Evolutionary conservation across 306 rosid species (phyloP), one percentile per base, ranked within the genome.

Genomic region (Sesbania bispinosa): DNA sequence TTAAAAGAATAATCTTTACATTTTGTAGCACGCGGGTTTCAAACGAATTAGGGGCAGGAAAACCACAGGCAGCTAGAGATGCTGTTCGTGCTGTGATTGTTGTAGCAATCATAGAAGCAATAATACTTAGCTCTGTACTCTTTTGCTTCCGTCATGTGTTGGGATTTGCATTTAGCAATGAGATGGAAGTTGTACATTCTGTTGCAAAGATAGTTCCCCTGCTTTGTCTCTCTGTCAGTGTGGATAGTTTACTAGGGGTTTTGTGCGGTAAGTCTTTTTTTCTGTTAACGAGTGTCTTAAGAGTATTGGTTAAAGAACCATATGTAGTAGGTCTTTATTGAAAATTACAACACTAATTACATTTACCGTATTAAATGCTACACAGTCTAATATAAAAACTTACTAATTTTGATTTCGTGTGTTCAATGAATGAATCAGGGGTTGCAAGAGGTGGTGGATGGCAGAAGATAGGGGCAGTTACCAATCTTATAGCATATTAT

Each of bases 361-460:
- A n/a, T n/a, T n/a, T n/a, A n/a, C n/a, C n/a, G n/a, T n/a, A n/a
- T n/a, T n/a, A n/a, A n/a, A n/a, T n/a, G n/a, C n/a, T n/a, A n/a
- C n/a, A n/a, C n/a, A n/a, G n/a, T n/a, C n/a, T n/a, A n/a, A n/a
- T n/a, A n/a, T n/a, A n/a, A n/a, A n/a, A n/a, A n/a, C n/a, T n/a
- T n/a, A n/a, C n/a, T n/a, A n/a, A n/a, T n/a, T n/a, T n/a, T n/a
- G n/a, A n/a, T n/a, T n/a, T 10, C 6, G 2, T 68, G 51, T 52
- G 24, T 39, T 69, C 2, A 52, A 41, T 30, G 24, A 71, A 41
- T 43, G 24, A 71, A 41, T 43, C 46, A 88, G 86, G 87, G 58
- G 45, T 86, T 68, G 86, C 84, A 0, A 80, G 89, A 80, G 90
- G 90, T 21, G 62, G 72, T 32, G 90, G 94, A 29, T 72, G 86